A percentile compares a stretch with the other conserved stretches of the same genome.
Conservation (phyloP, 257 asterid species). For the Ilex aquifolium region DNA sequence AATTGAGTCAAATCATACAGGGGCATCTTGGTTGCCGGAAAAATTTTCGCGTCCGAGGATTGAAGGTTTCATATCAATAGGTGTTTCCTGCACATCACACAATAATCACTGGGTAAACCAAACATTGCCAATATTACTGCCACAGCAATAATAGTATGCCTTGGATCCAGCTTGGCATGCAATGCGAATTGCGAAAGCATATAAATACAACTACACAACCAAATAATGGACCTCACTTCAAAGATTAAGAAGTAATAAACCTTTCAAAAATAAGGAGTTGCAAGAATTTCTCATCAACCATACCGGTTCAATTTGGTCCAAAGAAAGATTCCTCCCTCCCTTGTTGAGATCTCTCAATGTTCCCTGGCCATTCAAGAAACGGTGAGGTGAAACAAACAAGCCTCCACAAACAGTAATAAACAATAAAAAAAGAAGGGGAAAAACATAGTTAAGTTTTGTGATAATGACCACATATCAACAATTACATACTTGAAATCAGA, state of each 20-base stretch:
- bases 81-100: conserved; percentile 14
- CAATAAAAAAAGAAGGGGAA: too few relatives aligned
- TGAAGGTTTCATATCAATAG: conserved; percentile 19
- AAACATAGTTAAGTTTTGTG: not conserved
- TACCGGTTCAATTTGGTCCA: conserved; percentile 20
- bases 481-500: not conserved
- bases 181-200: not conserved
- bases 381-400: not conserved
- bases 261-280: not conserved
- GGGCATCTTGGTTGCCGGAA: conserved; percentile 14
- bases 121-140: not conserved
- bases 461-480: not conserved
- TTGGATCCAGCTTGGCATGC: not conserved
- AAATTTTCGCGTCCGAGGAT: conserved; percentile 10
- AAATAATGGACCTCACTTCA: not conserved
- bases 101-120: not conserved
- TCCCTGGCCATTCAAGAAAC: conserved; percentile 17
- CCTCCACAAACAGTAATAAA: not conserved
- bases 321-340: conserved; percentile 20
- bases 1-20: conserved; percentile 3
- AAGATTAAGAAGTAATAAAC: not conserved
- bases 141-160: not conserved
- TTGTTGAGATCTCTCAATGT: conserved; percentile 30
- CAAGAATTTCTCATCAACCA: conserved; percentile 1
- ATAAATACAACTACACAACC: not conserved